Base-by-base conservation (phyloP, 345 rosid species). In the Salix caprea region DNA sequence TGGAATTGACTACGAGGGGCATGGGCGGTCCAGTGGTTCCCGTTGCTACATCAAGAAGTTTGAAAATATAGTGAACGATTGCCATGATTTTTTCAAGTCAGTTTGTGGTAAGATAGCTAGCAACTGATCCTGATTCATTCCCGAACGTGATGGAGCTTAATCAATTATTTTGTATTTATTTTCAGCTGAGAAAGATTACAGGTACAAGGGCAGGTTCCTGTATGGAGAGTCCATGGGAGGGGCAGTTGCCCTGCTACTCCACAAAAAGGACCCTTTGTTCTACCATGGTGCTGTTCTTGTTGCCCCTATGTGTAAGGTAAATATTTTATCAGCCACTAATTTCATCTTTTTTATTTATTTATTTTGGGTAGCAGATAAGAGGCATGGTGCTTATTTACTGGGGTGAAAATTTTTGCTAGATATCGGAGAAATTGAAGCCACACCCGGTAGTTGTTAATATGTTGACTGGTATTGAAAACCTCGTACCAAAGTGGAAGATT, bases 171-270 rank as follows among this genome's bases (percentile, higher is more conserved):
- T 15, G 10, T 14, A 2, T 16, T 71, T 40, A 28, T 48, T 69
- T 79, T 74, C 83, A 92, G 98, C 85, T 12, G 91, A 83, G 76
- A 91, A 88, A 79, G 95, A 87, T 73, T 94, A 90, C 86, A 85
- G 83, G 76, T 84, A 86, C 21, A 96, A 89, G 84, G 85, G 87
- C 62, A 91, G 98, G 84, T 94, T 96, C 89, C 83, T 96, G 82
- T 96, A 92, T 60, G 98, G 98, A 28, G 99, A 96, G 74, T 96
- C 99, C 58, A 94, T 96, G 99, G 99, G 97, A 82, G 99, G 98
- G 60, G 99, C 99, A 42, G 98, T 96, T 66, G 80, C 95, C 50
- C 80, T 96, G 50, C 79, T 96, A 58, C 90, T 96, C 34, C 97
- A 94, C 87, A 90, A 79, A 77, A 96, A 90, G 79, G 91, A 90